Evolutionary conservation across 169 alveolate species (phyloP), one percentile per base, ranked within the genome.

Genomic region (Eimeria zaria): DNA sequence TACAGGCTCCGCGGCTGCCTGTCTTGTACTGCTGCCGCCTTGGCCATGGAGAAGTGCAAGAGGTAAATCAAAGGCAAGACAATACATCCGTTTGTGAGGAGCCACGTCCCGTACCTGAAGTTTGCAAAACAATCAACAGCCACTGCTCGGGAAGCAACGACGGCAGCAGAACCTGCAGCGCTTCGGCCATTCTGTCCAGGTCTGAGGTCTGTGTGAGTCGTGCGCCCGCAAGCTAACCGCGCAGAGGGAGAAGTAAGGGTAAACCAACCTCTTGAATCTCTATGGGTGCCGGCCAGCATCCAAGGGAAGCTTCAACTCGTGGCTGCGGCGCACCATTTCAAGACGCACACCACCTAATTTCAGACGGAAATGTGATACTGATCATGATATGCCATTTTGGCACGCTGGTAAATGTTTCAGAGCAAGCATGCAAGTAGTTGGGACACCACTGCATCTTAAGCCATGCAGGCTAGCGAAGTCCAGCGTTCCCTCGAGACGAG

Each of bases 61-160:
- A 6, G 97, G 97, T 5, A 95, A 44, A 11, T 81, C 95, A 51
- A 96, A 96, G 22, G 88, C 55, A 36, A 96, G 83, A 71, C 96
- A 91, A 51, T 90, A 96, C 97, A 96, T 96, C 33, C 96, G 93
- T 67, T 96, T 96, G 88, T 90, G 78, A 3, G 97, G 97, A 2
- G 97, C 97, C 39, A 96, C 97, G 55, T 91, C 96, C 18, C 97
- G 73, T 24, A 96, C 97, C 95, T 96, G 95, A 76, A 60, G 64
- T 27, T 20, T 55, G 39, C 27, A 76, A 48, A 39, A 33, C 87
- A 76, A 27, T 18, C 22, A 46, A n/a, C 14, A 6, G 87, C 62
- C 33, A 76, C 20, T 20, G 87, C 44, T 76, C n/a, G 80, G 30
- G 6, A 12, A 24, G 51, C 80, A 69, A 12, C 51, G 48, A 41